Base-by-base conservation (phyloP, 2,329 filamentous ascomycete species). In the Colletotrichum musae region DNA sequence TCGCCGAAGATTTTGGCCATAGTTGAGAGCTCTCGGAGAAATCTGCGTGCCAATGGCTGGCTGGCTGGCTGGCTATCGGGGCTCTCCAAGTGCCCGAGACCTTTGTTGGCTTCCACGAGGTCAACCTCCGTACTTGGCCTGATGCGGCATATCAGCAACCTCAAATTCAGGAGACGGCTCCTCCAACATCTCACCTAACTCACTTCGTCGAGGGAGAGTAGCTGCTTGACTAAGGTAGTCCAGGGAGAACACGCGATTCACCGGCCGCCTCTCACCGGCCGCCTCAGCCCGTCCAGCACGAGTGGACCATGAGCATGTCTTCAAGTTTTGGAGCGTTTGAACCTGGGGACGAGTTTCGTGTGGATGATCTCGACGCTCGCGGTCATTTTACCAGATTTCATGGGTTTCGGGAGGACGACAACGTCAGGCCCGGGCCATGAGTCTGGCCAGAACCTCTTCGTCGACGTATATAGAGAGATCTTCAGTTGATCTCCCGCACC, bases 401-500 rank as follows among this genome's bases (percentile, higher is more conserved):
- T 50, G 15, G 69, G 70, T 71, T 74, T 60, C 16, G 75, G 26
- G 63, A 77, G 52, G 6, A 58, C 68, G 3, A 71, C 51, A 12
- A 76, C 70, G 6, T 73, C 72, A 18, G 72, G 68, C 10, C 58
- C 52, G 24, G 69, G 69, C 71, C 72, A 73, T 66, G 52, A 75
- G 73, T 43, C 70, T 72, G 10, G 74, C 72, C n/a, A 74, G 39
- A 6, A 70, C 72, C 24, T 74, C 74, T 53, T 74, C 65, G 50
- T 76, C 67, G 32, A 70, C 69, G 41, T 77, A 76, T 0, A 73
- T 77, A 59, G 56, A 21, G 48, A 45, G 41, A 56, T 39, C 18
- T 21, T 57, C 26, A 52, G 43, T 57, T 48, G 43, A 66, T 67
- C 13, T 21, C 62, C 50, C 36, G 43, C 36, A 10, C 21, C 16